Evolutionary conservation across 257 asterid species (phyloP).

Genomic region (Penstemon newberryi): DNA sequence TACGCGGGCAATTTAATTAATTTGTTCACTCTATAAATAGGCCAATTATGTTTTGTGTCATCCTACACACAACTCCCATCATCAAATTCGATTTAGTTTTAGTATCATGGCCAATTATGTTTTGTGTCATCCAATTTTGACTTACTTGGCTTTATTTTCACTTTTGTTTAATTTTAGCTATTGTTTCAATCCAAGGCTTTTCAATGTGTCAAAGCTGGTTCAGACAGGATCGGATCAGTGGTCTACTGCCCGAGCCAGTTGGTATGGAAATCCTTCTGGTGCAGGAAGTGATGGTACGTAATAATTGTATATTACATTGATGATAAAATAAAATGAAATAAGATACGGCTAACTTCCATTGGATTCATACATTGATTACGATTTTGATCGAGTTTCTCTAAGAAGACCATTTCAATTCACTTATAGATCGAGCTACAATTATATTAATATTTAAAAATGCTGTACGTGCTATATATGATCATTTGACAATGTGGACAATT

Average conservation of each 20-base stretch:
- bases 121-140: slow-evolving; percentile 19
- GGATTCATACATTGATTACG: too few relatives aligned
- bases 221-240: slow-evolving; percentile 41
- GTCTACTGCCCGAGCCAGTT: slow-evolving; percentile 76
- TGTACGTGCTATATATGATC: too few relatives aligned
- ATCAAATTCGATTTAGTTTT: too few relatives aligned
- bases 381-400: too few relatives aligned
- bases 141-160: slow-evolving; percentile 36
- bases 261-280: slow-evolving; percentile 84
- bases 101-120: slow-evolving; percentile 36
- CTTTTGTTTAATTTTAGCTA: slow-evolving; percentile 37
- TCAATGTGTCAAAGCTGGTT: slow-evolving; percentile 38
- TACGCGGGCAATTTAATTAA: too few relatives aligned
- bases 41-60: neutral
- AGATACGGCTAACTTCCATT: too few relatives aligned
- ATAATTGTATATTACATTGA: too few relatives aligned
- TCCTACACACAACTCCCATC: slow-evolving; percentile 8
- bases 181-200: slow-evolving; percentile 56
- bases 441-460: too few relatives aligned
- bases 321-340: too few relatives aligned
- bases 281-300: slow-evolving; percentile 82
- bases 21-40: slow-evolving; percentile 37
- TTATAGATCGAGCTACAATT: too few relatives aligned
- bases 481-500: too few relatives aligned
- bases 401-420: too few relatives aligned